phyloP scores from a whole-genome alignment of 257 asterid species.

The Pogostemon cablin region DNA sequence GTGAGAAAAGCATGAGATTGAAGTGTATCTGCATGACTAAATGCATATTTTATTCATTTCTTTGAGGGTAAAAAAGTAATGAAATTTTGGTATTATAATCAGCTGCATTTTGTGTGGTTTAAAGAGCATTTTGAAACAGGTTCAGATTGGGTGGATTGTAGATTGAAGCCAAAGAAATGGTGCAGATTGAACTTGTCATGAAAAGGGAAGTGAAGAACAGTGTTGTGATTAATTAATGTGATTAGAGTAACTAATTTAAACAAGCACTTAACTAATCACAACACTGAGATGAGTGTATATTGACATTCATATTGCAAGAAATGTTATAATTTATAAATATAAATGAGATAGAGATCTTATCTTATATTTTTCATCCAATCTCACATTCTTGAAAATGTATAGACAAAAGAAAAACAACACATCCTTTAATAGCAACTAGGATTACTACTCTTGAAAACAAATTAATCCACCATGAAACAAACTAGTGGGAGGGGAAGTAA shows the following conservation, averaged over 20 bases:
- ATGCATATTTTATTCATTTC: constrained; percentile 50
- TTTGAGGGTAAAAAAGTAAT: constrained; percentile 24
- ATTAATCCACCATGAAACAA: too few species aligned
- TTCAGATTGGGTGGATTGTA: constrained; percentile 71
- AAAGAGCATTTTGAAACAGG: constrained; percentile 57
- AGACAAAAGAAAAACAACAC: too few species aligned
- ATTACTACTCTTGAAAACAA: too few species aligned
- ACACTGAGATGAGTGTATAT: too few species aligned
- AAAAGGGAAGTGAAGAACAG: constrained; percentile 29
- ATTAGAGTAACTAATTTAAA: constrained; percentile 26
- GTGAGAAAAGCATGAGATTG: constrained; percentile 74
- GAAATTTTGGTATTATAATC: constrained; percentile 14
- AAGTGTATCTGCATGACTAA: constrained; percentile 63
- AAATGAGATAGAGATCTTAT: too few species aligned
- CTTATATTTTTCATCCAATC: too few species aligned
- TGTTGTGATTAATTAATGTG: constrained; percentile 35
- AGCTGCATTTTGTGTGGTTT: constrained; percentile 31
- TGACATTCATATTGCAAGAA: too few species aligned
- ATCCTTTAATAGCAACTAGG: too few species aligned
- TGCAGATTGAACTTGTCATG: constrained; percentile 27
- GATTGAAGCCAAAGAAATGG: constrained; percentile 38
- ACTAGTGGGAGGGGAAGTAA: too few species aligned
- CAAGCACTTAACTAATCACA: neutral
- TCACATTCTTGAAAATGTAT: too few species aligned
- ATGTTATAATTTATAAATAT: too few species aligned